Base-by-base conservation (phyloP, 805 yeast genomes). In the Monosporozyma unispora region DNA sequence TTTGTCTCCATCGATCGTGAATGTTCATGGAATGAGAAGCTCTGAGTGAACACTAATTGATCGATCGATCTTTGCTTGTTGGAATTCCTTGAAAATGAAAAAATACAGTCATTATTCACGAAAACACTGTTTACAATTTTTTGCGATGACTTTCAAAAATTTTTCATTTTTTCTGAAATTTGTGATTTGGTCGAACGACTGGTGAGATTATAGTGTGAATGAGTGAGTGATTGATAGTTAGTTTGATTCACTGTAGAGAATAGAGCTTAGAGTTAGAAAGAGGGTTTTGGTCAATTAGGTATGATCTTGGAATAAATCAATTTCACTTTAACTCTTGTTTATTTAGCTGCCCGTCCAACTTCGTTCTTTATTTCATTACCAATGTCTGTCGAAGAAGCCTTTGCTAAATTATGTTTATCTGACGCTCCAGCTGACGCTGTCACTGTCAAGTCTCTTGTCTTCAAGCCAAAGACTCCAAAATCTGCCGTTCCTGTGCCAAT, bases 401-500 rank as follows among this genome's bases (percentile, higher is more conserved):
- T 85, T 57, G 80, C 87, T 43, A 75, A 81, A 44, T 72, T 85
- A 53, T 82, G 89, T 40, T 68, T 84, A 56, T 74, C 78, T 37
- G 82, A 76, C 42, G 31, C 51, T 22, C 49, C 54, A 37, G 59
- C 77, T 45, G 82, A 74, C 44, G 71, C 74, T 37, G 74, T 84
- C 2, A 71, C 81, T 27, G 77, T 87, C 53, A 88, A 88, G 68
- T 77, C 90, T 4, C 72, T 88, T 53, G 89, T 88, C 25, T 88
- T 88, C 78, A 88, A 88, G 71, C 96, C 96, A 59, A 88, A 88
- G 71, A 87, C 96, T 45, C 82, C 95, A 35, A 88, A 88, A 63
- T 70, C 87, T 45, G 87, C 86, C 46, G 67, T 78, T 18, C 85
- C 93, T 25, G 80, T 84, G 39, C 96, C 96, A 40, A 76, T 88